A percentile compares a stretch with the other conserved stretches of the same genome.
These are phyloP conservation scores for Axilococcus clingmanii DNA, from an alignment of 139 green algal genomes.

Conservation along the genomic window DNA sequence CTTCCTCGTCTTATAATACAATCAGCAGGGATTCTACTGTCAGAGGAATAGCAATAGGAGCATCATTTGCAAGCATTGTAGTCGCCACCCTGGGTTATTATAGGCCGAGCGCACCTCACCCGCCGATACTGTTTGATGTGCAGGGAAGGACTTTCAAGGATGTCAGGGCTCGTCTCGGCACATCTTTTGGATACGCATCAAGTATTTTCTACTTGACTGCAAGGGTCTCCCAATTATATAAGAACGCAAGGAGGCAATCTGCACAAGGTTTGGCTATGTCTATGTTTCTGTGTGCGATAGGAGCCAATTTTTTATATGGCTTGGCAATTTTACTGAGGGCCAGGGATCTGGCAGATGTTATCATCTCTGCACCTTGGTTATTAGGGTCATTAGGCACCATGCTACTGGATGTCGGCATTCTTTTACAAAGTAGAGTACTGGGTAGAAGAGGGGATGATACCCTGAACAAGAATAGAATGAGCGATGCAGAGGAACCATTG, in stretches of 20 bases:
- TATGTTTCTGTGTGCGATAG: slow-evolving; percentile 76
- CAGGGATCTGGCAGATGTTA: slow-evolving; percentile 26
- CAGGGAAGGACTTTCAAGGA: background rate
- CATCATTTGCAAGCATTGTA: background rate
- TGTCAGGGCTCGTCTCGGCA: background rate
- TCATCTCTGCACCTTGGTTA: slow-evolving; percentile 70
- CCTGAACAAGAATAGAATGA: background rate
- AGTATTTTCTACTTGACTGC: slow-evolving; percentile 70
- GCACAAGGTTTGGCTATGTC: slow-evolving; percentile 56
- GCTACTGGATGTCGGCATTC: slow-evolving; percentile 63
- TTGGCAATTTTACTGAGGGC: slow-evolving; percentile 62
- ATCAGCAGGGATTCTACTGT: background rate
- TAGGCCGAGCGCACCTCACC: too few relatives aligned
- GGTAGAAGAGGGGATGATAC: background rate
- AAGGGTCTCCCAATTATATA: slow-evolving; percentile 70
- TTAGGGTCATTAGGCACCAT: slow-evolving; percentile 75
- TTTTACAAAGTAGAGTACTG: slow-evolving; percentile 34
- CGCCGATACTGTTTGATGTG: slow-evolving; percentile 4
- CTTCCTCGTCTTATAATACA: background rate
- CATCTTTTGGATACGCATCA: slow-evolving; percentile 50
- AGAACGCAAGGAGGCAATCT: slow-evolving; percentile 52
- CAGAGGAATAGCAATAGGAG: background rate
- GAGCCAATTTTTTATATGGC: slow-evolving; percentile 70
- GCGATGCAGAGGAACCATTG: slow-evolving; percentile 19
- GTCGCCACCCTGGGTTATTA: background rate